Conservation (phyloP, 192 early-diverging fungal species). For the Linderina pennispora region DNA sequence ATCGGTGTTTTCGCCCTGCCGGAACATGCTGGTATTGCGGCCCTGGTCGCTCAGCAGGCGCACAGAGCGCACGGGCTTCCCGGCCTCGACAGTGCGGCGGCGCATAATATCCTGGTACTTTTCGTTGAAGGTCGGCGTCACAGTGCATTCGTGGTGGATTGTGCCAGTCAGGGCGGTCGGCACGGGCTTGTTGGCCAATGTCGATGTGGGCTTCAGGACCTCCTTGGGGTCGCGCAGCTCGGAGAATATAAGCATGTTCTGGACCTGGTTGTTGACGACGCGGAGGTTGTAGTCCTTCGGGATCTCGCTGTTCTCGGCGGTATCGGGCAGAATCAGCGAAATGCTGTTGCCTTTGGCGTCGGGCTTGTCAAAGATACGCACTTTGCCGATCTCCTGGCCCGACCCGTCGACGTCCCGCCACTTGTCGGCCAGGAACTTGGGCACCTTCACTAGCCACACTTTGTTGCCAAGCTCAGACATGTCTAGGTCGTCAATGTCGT, state of each 20-base stretch:
- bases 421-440: slow-evolving; percentile 78
- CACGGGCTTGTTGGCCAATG: slow-evolving; percentile 43
- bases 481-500: slow-evolving; percentile 68
- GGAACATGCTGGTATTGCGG: slow-evolving; percentile 41
- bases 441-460: slow-evolving; percentile 94
- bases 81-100: slow-evolving; percentile 54
- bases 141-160: slow-evolving; percentile 67
- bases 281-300: slow-evolving; percentile 83
- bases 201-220: slow-evolving; percentile 38
- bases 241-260: slow-evolving; percentile 76
- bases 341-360: slow-evolving; percentile 50
- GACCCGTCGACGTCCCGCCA: slow-evolving; percentile 67
- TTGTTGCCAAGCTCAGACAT: slow-evolving; percentile 61
- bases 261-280: slow-evolving; percentile 59
- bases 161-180: slow-evolving; percentile 55
- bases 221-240: slow-evolving; percentile 43
- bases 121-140: slow-evolving; percentile 53
- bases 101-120: slow-evolving; percentile 65
- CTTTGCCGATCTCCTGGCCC: slow-evolving; percentile 67
- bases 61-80: slow-evolving; percentile 47
- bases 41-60: slow-evolving; percentile 41
- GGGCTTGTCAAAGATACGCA: slow-evolving; percentile 65
- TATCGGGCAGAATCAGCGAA: slow-evolving; percentile 63
- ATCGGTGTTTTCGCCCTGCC: slow-evolving; percentile 23
- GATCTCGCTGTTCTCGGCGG: slow-evolving; percentile 52